A percentile compares a stretch with the other conserved stretches of the same genome.
phyloP scores from a whole-genome alignment of 352 stramenopile genomes.

The Phytopythium cucurbitacearum region DNA sequence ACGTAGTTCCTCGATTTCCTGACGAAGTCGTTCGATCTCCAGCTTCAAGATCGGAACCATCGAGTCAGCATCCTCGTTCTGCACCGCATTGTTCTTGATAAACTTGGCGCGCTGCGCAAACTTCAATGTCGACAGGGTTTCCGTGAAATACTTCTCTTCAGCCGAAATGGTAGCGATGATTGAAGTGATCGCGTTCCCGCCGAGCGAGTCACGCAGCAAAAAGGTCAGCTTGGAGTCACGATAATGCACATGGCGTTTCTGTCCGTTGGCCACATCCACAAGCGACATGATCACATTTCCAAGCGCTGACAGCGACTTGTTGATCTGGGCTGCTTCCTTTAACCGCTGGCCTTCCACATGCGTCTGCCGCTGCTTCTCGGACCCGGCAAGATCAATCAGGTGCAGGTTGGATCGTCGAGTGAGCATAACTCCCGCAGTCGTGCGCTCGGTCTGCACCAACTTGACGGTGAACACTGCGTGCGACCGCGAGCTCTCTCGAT shows the following conservation, averaged over 20 bases:
- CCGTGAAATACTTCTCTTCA: slow-evolving; percentile 80
- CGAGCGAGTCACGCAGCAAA: slow-evolving; percentile 70
- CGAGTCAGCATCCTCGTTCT: slow-evolving; percentile 80
- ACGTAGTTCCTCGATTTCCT: slow-evolving; percentile 47
- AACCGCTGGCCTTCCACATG: slow-evolving; percentile 70
- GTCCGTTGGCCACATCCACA: slow-evolving; percentile 78
- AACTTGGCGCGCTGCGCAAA: slow-evolving; percentile 87
- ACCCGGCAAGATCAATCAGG: slow-evolving; percentile 85
- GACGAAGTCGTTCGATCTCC: slow-evolving; percentile 64
- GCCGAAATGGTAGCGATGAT: slow-evolving; percentile 80
- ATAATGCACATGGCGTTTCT: slow-evolving; percentile 81
- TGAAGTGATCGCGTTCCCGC: slow-evolving; percentile 84
- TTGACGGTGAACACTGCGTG: slow-evolving; percentile 97
- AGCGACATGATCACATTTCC: slow-evolving; percentile 89
- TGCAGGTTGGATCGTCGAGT: slow-evolving; percentile 77
- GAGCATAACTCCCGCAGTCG: slow-evolving; percentile 45
- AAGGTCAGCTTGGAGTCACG: slow-evolving; percentile 87
- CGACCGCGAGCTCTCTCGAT: slow-evolving; percentile 93
- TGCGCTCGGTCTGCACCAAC: slow-evolving; percentile 82
- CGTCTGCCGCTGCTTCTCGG: slow-evolving; percentile 85
- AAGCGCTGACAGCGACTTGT: slow-evolving; percentile 85
- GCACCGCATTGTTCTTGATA: slow-evolving; percentile 87
- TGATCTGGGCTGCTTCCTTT: slow-evolving; percentile 89
- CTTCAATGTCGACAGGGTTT: slow-evolving; percentile 85
- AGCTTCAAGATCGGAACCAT: slow-evolving; percentile 70